These are phyloP conservation scores for Infundibulicybe gibba DNA, from an alignment of 768 basidiomycete genomes.

Conservation along the genomic window DNA sequence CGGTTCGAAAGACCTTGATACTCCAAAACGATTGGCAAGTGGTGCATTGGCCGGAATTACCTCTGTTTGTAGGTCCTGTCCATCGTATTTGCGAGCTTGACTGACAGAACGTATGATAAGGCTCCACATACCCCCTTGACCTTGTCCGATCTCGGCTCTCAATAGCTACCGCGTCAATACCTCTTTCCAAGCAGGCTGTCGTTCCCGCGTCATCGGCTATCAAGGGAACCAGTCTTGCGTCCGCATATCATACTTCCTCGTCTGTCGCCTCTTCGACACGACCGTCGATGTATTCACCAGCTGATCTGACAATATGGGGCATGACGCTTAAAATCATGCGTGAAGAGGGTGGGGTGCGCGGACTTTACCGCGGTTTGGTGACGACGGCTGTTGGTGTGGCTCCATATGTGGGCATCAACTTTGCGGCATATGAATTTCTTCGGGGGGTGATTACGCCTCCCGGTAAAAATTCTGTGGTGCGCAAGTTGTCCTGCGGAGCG, in stretches of 20 bases:
- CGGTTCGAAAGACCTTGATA: conserved; percentile 79
- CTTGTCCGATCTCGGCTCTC: conserved; percentile 90
- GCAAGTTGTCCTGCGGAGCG: conserved; percentile 84
- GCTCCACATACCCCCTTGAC: conserved; percentile 89
- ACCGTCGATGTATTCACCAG: conserved; percentile 35
- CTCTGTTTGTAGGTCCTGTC: conserved; percentile 73
- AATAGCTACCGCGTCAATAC: conserved; percentile 66
- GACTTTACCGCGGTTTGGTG: conserved; percentile 80
- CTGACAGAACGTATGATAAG: conserved; percentile 27
- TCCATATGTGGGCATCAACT: conserved; percentile 88
- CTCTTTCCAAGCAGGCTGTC: conserved; percentile 19
- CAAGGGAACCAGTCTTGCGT: conserved; percentile 18
- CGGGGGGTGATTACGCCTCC: conserved; percentile 78
- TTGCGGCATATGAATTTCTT: conserved; percentile 88
- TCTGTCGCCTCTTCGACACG: conserved; percentile 15
- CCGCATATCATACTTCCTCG: conserved; percentile 58
- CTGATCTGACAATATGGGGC: conserved; percentile 71
- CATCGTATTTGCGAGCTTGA: conserved; percentile 6
- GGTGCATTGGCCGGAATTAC: conserved; percentile 94
- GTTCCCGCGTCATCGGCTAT: too few species aligned
- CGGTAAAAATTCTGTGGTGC: conserved; percentile 59
- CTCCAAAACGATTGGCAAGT: conserved; percentile 78
- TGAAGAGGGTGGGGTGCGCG: conserved; percentile 89
- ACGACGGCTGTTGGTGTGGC: conserved; percentile 89
- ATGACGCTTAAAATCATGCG: conserved; percentile 91